phyloP scores from a whole-genome alignment of 2,329 filamentous ascomycete genomes.

The Alternaria sp. region DNA sequence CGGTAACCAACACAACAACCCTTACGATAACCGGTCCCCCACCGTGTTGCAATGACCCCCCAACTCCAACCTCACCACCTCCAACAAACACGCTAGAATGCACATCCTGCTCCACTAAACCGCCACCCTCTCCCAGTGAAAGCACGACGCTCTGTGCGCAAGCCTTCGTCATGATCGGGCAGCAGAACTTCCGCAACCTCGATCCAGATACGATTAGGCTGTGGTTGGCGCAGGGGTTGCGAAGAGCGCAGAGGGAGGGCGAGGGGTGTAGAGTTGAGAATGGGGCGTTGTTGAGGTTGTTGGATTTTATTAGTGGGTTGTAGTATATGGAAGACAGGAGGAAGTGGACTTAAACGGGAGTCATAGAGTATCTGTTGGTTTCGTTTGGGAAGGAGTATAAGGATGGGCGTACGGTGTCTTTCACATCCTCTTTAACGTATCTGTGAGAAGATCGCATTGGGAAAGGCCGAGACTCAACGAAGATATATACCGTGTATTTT shows the following conservation, averaged over 20 bases:
- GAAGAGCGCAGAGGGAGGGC: slow-evolving; percentile 33
- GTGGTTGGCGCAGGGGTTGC: slow-evolving; percentile 41
- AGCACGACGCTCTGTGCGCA: slow-evolving; percentile 44
- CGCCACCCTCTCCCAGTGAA: slow-evolving; percentile 34
- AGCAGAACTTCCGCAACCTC: slow-evolving; percentile 44
- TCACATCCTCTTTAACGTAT: background rate
- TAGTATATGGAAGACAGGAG: background rate
- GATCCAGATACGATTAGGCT: slow-evolving; percentile 38
- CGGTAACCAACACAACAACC: background rate
- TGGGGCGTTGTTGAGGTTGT: slow-evolving; percentile 38
- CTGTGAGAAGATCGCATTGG: background rate
- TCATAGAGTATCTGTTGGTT: background rate
- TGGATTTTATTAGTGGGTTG: slow-evolving; percentile 45
- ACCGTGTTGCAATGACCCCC: slow-evolving; percentile 32
- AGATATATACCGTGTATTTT: background rate
- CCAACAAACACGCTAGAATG: slow-evolving; percentile 30
- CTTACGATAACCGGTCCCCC: slow-evolving; percentile 18
- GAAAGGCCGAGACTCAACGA: background rate
- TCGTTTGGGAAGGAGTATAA: background rate
- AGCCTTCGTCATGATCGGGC: slow-evolving; percentile 42
- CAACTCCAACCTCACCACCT: background rate
- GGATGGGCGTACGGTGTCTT: slow-evolving; percentile 11
- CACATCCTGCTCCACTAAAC: slow-evolving; percentile 33
- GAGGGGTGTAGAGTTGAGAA: slow-evolving; percentile 48
- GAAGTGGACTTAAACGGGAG: background rate